Conservation (phyloP, 768 basidiomycete genomes). For the Gymnopilus dilepis region DNA sequence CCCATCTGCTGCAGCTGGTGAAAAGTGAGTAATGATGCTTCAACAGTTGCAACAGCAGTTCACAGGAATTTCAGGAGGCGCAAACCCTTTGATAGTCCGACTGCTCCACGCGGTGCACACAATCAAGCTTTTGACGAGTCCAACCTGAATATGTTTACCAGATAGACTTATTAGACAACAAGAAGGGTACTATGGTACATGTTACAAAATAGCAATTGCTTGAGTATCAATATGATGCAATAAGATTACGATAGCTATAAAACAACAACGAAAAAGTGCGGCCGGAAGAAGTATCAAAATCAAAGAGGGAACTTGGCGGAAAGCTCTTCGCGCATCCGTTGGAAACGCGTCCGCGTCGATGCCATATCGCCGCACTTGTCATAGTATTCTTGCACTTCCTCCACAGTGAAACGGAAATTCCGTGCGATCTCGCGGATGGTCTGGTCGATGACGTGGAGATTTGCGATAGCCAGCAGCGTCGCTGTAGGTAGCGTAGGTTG, state of each 20-base stretch:
- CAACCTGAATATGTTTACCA: conserved; percentile 37
- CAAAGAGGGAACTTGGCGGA: conserved; percentile 43
- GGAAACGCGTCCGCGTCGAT: conserved; percentile 67
- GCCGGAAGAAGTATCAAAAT: conserved; percentile 8
- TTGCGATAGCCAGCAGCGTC: conserved; percentile 41
- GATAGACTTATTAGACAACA: background rate
- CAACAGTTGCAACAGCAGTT: conserved; percentile 7
- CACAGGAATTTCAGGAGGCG: conserved; percentile 60
- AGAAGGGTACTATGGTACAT: background rate
- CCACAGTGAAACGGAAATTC: conserved; percentile 72
- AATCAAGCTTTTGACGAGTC: conserved; percentile 71
- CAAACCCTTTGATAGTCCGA: conserved; percentile 79
- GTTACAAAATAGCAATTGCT: background rate
- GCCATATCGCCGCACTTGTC: conserved; percentile 75
- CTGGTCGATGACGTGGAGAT: conserved; percentile 71
- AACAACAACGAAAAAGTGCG: background rate
- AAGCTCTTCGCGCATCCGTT: conserved; percentile 65
- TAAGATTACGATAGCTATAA: background rate
- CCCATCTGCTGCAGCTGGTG: conserved; percentile 94
- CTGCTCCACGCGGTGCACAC: conserved; percentile 80
- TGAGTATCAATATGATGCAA: background rate
- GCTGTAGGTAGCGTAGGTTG: conserved; percentile 32
- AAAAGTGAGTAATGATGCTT: conserved; percentile 64
- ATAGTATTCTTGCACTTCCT: conserved; percentile 82
- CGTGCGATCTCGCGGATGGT: conserved; percentile 68